phyloP scores from a whole-genome alignment of 139 green algal species.

The Mychonastes homosphaera region DNA sequence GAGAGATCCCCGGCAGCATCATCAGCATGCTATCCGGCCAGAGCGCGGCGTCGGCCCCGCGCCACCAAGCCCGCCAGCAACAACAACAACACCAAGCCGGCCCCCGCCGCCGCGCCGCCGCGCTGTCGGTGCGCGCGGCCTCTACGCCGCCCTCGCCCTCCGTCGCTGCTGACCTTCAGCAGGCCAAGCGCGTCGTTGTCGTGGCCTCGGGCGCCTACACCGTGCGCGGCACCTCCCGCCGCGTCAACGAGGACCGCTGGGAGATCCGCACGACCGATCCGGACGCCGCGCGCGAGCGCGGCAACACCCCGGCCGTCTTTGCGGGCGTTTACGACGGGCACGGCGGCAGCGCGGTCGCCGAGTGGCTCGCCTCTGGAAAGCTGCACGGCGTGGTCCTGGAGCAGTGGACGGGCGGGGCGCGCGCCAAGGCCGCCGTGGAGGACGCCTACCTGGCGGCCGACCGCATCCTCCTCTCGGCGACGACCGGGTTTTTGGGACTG shows the following conservation, averaged over 20 bases:
- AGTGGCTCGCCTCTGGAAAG: conserved; percentile 62
- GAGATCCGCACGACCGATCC: too few species aligned
- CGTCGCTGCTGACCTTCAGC: too few species aligned
- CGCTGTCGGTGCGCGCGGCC: too few species aligned
- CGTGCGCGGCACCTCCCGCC: conserved; percentile 32
- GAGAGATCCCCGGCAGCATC: too few species aligned
- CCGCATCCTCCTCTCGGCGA: conserved; percentile 45
- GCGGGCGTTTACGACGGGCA: conserved; percentile 47
- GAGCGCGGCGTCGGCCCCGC: too few species aligned
- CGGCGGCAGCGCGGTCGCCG: conserved; percentile 52
- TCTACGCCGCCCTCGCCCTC: too few species aligned
- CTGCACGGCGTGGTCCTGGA: conserved; percentile 43
- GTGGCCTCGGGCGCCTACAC: conserved; percentile 21
- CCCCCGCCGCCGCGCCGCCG: too few species aligned
- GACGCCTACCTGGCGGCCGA: conserved; percentile 47
- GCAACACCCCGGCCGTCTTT: conserved; percentile 22
- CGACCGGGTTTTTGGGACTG: conserved; percentile 67
- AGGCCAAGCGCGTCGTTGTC: too few species aligned
- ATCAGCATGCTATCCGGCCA: too few species aligned
- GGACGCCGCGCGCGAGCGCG: too few species aligned
- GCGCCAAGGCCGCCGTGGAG: conserved; percentile 29
- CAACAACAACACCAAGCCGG: too few species aligned
- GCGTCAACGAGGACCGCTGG: conserved; percentile 45
- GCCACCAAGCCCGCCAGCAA: too few species aligned
- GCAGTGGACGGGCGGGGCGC: conserved; percentile 34